Base-by-base conservation (phyloP, 2,329 filamentous ascomycete species). In the Biscogniauxia marginata region DNA sequence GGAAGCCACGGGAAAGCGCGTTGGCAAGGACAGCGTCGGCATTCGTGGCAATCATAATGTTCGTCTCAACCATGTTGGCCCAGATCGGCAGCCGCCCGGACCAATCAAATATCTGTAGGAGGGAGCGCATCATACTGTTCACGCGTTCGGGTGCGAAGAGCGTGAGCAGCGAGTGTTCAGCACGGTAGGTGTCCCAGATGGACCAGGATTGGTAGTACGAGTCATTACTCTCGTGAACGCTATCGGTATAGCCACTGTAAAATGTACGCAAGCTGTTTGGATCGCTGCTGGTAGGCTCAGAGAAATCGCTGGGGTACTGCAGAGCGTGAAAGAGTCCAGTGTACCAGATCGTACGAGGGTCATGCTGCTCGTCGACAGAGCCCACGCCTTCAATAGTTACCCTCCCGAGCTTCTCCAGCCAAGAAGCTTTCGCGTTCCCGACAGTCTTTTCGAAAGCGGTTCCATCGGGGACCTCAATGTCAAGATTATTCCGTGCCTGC, bases 151-250 rank as follows among this genome's bases (percentile, higher is more conserved):
- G 77, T 0, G 76, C 77, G 49, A 79, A 77, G 0, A 79, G 55
- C 0, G 77, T 75, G 0, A 79, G 62, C 0, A 79, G 65, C 0
- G 75, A 76, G 54, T 79, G 77, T 53, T 79, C 77, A 1, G 77
- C 77, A 3, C 77, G 69, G 59, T 77, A 80, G 0, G 77, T 80
- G 52, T 79, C 77, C 77, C 77, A 79, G 50, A 79, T 78, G 1
- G 75, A 78, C 77, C 77, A 80, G 0, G 75, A 79, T 58, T 79
- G 77, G 56, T 79, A 79, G 61, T 79, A 80, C 0, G 75, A 77
- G 46, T 79, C 76, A 25, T 74, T 69, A 4, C 61, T 67, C 8
- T 66, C 65, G 46, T 78, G 75, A 0, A 78, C 62, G 23, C 70
- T 75, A 49, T 80, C 76, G 0, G 76, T 79, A 52, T 79, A 80